Evolutionary conservation across 2,329 filamentous ascomycete genomes (phyloP), one percentile per base, ranked within the genome.

Genomic region (Ceratocystis albifundus): DNA sequence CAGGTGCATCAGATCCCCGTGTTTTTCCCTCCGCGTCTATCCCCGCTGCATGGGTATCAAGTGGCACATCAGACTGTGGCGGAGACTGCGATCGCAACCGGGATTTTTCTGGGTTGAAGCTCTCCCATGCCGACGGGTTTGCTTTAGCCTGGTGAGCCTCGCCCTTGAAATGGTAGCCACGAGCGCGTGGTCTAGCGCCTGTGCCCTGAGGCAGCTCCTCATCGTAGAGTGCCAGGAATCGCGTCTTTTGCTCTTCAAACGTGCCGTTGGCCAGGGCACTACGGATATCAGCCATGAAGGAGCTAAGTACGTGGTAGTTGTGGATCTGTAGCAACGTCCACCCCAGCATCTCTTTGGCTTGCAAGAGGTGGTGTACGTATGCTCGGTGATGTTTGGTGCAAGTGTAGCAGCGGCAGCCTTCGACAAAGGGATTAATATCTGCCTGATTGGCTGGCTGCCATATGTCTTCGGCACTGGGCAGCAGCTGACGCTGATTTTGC

Each of bases 251-350:
- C 3, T 77, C 77, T 65, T 84, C 82, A 71, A 96, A 96, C 0
- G 74, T 77, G 0, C 77, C 75, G 0, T 77, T 84, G 81, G 69
- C 74, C 17, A 97, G 86, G 66, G 84, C 85, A 1, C 75, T 73
- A 22, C 93, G 84, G 5, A 96, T 79, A 0, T 80, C 82, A 0
- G 78, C 75, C 74, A 97, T 96, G 77, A 97, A 96, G 0, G 77
- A 72, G 59, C 83, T 81, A 65, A 96, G 75, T 6, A 88, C 77
- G 68, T 86, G 81, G 74, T 95, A 86, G 74, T 99, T 99, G 77
- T 99, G 94, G 2, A 96, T 82, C 74, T 97, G 93, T 6, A 99
- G 80, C 6, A 99, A 80, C 0, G 88, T 89, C 94, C 94, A 99
- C 28, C 88, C 93, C 3, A 96, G 84, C 94, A 99, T 97, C 76